phyloP scores from a whole-genome alignment of 1,284 basidiomycete genomes.

The Ustilago nuda region DNA sequence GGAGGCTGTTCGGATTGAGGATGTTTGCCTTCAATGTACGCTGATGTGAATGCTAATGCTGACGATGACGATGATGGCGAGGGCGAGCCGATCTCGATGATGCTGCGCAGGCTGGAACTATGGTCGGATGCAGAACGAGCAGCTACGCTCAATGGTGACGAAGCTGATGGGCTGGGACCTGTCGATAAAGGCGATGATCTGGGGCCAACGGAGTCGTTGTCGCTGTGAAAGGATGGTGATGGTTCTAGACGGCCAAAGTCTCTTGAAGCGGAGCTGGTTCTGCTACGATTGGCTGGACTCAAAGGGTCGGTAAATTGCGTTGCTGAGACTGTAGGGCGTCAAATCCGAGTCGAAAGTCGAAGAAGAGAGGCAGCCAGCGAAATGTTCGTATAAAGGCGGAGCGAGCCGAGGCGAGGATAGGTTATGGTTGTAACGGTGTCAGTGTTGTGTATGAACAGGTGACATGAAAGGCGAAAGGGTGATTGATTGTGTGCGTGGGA shows the following conservation, averaged over 20 bases:
- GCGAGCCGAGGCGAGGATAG: too few species aligned
- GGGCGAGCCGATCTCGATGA: slow-evolving; percentile 26
- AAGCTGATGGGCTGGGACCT: slow-evolving; percentile 33
- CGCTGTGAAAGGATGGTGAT: slow-evolving; percentile 22
- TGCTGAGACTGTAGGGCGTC: slow-evolving; percentile 30
- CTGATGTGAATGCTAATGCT: slow-evolving; percentile 13
- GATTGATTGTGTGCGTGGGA: slow-evolving; percentile 6
- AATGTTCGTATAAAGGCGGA: background rate
- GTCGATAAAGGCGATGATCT: slow-evolving; percentile 38
- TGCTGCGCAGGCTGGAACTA: slow-evolving; percentile 34
- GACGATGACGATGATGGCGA: slow-evolving; percentile 19
- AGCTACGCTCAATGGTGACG: slow-evolving; percentile 35
- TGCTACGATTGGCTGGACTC: slow-evolving; percentile 33
- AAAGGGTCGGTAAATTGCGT: slow-evolving; percentile 51
- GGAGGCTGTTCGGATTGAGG: slow-evolving; percentile 39
- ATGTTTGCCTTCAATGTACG: slow-evolving; percentile 30
- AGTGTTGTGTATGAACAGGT: background rate
- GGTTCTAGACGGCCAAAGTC: slow-evolving; percentile 16
- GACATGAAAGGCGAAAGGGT: background rate
- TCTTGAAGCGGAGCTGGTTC: slow-evolving; percentile 21
- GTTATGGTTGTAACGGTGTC: background rate
- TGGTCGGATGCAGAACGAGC: slow-evolving; percentile 25
- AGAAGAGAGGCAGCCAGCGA: background rate
- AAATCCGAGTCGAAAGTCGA: background rate
- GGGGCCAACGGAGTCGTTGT: slow-evolving; percentile 48